These are phyloP conservation scores for Haplosporangium sp. DNA, from an alignment of 371 early-diverging fungal species.

Conservation along the genomic window DNA sequence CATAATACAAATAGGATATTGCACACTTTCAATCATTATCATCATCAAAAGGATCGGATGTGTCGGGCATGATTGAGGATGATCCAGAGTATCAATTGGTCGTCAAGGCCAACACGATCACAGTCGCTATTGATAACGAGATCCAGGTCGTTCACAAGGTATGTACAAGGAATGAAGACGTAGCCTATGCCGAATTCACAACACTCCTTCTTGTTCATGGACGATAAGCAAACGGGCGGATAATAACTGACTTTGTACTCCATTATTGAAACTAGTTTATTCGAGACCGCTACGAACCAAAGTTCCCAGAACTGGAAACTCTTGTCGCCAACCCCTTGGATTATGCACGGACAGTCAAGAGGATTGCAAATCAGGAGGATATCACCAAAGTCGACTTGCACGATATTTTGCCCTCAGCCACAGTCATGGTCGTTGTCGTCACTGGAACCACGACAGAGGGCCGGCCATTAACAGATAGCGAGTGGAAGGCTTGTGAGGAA, in stretches of 20 bases:
- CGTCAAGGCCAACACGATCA: slow-evolving; percentile 87
- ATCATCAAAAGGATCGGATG: slow-evolving; percentile 52
- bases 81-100: slow-evolving; percentile 92
- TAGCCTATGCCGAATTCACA: not conserved
- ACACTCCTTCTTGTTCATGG: not conserved
- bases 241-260: not conserved
- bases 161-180: slow-evolving; percentile 2
- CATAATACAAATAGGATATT: slow-evolving; percentile 58
- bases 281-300: slow-evolving; percentile 87
- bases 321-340: slow-evolving; percentile 89
- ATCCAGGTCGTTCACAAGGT: slow-evolving; percentile 89
- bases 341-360: slow-evolving; percentile 89
- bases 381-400: slow-evolving; percentile 77
- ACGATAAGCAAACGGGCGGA: too few species aligned
- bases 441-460: slow-evolving; percentile 91
- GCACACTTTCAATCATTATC: slow-evolving; percentile 60
- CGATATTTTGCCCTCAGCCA: slow-evolving; percentile 84
- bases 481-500: slow-evolving; percentile 75
- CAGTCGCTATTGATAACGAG: slow-evolving; percentile 90
- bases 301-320: slow-evolving; percentile 93
- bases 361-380: slow-evolving; percentile 83
- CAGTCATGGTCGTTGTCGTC: slow-evolving; percentile 93
- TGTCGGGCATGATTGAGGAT: slow-evolving; percentile 75
- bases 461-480: slow-evolving; percentile 65
- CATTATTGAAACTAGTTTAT: slow-evolving; percentile 70